Conservation (phyloP, 495 filamentous ascomycete species). For the Arthonia radiata region DNA sequence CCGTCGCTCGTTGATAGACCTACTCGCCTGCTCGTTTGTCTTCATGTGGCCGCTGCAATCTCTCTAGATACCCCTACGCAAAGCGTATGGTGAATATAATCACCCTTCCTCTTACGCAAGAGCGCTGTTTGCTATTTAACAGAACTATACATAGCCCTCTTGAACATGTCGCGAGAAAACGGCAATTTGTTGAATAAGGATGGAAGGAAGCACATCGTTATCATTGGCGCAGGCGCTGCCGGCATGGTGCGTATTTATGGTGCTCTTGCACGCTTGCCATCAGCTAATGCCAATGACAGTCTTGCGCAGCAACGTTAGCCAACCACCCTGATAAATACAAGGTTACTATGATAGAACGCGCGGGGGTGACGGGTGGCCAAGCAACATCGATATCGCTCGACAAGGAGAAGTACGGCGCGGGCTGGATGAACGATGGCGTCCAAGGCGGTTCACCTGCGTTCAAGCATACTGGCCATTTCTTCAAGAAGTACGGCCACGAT, state of each 20-base stretch:
- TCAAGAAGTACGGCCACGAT: constrained; percentile 38
- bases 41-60: too few species aligned
- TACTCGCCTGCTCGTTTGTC: too few species aligned
- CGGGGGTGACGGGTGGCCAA: constrained; percentile 50
- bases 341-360: constrained; percentile 46
- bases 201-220: constrained; percentile 23
- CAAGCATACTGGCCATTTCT: constrained; percentile 62
- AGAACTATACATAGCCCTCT: too few species aligned
- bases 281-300: too few species aligned
- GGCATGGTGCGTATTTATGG: constrained; percentile 31
- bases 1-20: too few species aligned
- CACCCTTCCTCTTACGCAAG: too few species aligned
- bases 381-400: constrained; percentile 56
- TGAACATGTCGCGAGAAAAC: too few species aligned
- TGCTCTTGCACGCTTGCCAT: too few species aligned
- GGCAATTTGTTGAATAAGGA: too few species aligned
- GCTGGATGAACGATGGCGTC: constrained; percentile 68
- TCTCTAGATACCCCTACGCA: too few species aligned
- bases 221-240: constrained; percentile 40
- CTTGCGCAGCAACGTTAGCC: constrained; percentile 48
- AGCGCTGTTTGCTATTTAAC: too few species aligned
- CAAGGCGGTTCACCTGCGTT: constrained; percentile 62
- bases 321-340: constrained; percentile 50
- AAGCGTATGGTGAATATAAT: too few species aligned
- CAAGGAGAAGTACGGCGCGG: constrained; percentile 35